Base-by-base conservation (phyloP, 2,329 filamentous ascomycete genomes). In the Blumeriella jaapii region DNA sequence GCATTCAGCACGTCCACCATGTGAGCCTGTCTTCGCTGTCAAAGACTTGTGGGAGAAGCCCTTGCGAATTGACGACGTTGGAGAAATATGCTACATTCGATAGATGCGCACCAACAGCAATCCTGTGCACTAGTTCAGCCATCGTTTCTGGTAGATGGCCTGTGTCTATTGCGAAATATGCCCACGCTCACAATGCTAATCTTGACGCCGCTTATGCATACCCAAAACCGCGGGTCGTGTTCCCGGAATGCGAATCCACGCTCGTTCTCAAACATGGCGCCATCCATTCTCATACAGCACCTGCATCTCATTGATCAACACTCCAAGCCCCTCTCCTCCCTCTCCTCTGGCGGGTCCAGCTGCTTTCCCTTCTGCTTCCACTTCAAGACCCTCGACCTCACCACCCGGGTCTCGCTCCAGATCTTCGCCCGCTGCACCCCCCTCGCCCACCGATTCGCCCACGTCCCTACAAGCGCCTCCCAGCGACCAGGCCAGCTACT, bases 231-330 rank as follows among this genome's bases (percentile, higher is more conserved):
- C 20, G 20, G 6, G 25, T 28, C 13, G 9, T 16, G n/a, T n/a
- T n/a, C n/a, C n/a, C n/a, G n/a, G n/a, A n/a, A n/a, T n/a, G n/a
- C n/a, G n/a, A n/a, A n/a, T n/a, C n/a, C n/a, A n/a, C n/a, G n/a
- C n/a, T n/a, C n/a, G n/a, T n/a, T 24, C 4, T 39, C 34, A 49
- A 18, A 51, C 54, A 60, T 76, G 71, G 38, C 64, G 64, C 72
- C 71, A 76, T 2, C 71, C 71, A 48, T 68, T 71, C 41, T 61
- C 58, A 24, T 61, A 64, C 37, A 76, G 53, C 14, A 76, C 66
- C 49, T 76, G 71, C 65, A 73, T 74, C 58, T 76, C 71, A 47
- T 74, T 68, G 29, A 76, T 66, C 47, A 75, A 49, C 71, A 76
- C 40, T 65, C 62, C 29, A 55, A 53, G 6, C 69, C 70, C 3